Evolutionary conservation across 1,139 yeast species (phyloP), one percentile per base, ranked within the genome.

Genomic region (Kodamaea sp.): DNA sequence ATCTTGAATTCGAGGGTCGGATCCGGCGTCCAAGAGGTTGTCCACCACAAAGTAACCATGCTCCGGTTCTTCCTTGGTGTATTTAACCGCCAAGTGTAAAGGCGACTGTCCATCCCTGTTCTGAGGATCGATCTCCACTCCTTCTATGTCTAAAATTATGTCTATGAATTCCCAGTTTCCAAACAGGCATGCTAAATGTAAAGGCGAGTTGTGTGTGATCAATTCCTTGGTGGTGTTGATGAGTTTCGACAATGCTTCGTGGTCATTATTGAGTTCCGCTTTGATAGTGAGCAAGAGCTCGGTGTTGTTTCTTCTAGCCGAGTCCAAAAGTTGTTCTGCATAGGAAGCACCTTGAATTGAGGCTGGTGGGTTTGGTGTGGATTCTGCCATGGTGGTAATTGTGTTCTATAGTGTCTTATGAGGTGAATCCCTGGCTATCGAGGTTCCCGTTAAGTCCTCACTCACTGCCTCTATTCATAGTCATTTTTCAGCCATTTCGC

Each of bases 141-240:
- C 97, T 42, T 86, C 95, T 38, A 83, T 80, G 56, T 92, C 97
- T 43, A 92, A 70, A 19, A 92, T 66, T 30, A 73, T 66, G 54
- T 92, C 97, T 53, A 92, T 69, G 27, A 87, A 87, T 50, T 89
- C 97, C 78, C 84, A 86, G 39, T 88, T 78, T 3, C 97, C 97
- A 47, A 78, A 72, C 42, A 71, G 73, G 25, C 95, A 84, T 16
- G 95, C 88, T 32, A 92, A 61, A 61, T 92, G 97, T 32, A 92
- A 69, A 3, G 94, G 78, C 1, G 89, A 68, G 64, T 88, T 88
- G n/a, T 89, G 87, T 26, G 89, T 71, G 34, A 70, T 67, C 21
- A 94, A 76, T 58, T 92, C 97, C 29, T 61, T 66, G 21, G 95
- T 72, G 13, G 69, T 57, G 60, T 92, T 90, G 57, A 90, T 76